phyloP scores from a whole-genome alignment of 306 rosid species.

The Oemleria cerasiformis region DNA sequence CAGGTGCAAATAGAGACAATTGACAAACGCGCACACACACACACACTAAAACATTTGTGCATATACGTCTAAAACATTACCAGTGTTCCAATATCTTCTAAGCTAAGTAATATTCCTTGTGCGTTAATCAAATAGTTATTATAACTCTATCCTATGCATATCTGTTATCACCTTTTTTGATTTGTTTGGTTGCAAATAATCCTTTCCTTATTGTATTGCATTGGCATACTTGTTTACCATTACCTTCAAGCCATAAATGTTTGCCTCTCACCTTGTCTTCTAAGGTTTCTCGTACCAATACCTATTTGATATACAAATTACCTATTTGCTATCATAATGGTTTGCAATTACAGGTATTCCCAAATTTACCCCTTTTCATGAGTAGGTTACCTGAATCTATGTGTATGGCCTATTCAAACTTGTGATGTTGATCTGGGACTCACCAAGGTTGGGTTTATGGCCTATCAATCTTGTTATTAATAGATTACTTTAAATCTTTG shows the following conservation, averaged over 20 bases:
- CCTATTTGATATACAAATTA: not conserved
- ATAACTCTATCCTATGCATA: not conserved
- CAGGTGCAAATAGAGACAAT: not conserved
- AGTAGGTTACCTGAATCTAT: not conserved
- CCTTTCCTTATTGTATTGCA: not conserved
- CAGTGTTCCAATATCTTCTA: not conserved
- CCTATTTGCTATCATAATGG: not conserved
- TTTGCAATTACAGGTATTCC: not conserved
- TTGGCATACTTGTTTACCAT: not conserved
- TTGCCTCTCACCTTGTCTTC: conserved; percentile 1
- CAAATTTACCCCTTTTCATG: not conserved
- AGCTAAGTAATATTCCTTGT: not conserved
- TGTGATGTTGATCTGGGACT: not conserved
- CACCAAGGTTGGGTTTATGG: too few relatives aligned
- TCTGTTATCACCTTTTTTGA: not conserved
- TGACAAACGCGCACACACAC: not conserved
- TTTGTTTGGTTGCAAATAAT: not conserved
- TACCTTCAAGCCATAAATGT: not conserved
- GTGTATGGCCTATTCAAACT: conserved; percentile 1
- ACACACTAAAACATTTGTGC: not conserved
- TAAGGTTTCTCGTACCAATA: not conserved
- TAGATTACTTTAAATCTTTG: too few relatives aligned
- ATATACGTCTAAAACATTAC: not conserved
- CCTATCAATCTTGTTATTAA: too few relatives aligned
- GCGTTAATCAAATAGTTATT: not conserved